Percentiles rank a stretch among this genome's conserved stretches.
phyloP scores from a whole-genome alignment of 2,329 filamentous ascomycete genomes.

The Claviceps africana region DNA sequence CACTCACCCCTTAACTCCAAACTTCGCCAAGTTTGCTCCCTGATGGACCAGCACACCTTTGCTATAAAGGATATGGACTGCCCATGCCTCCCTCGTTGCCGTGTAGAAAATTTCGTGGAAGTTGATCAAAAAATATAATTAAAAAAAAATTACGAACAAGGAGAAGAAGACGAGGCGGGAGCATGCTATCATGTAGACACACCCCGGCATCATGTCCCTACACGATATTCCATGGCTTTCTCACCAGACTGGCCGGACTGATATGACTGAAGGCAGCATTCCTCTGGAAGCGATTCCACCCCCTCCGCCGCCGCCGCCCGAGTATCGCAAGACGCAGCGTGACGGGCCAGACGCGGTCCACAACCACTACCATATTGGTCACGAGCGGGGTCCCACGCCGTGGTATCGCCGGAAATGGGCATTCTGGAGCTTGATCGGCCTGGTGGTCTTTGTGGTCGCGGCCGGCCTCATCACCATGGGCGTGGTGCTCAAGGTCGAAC shows the following conservation, averaged over 20 bases:
- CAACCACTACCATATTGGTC: conserved; percentile 9
- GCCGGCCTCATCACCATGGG: conserved; percentile 5
- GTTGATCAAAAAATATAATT: neutral
- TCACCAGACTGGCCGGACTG: neutral
- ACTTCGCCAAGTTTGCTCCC: neutral
- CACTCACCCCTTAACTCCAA: neutral
- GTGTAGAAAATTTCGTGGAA: no score
- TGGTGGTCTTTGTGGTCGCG: conserved; percentile 4
- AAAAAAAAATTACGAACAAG: neutral
- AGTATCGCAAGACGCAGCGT: conserved; percentile 1
- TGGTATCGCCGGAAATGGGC: conserved; percentile 9
- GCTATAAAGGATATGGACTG: no score
- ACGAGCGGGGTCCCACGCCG: neutral
- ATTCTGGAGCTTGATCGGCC: conserved; percentile 4
- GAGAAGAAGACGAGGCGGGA: neutral
- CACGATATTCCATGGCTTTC: conserved; percentile 1
- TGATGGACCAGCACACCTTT: no score
- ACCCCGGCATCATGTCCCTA: neutral
- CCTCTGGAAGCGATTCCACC: neutral
- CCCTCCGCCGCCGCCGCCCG: neutral
- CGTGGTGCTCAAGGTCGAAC: conserved; percentile 8
- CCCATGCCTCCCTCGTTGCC: no score
- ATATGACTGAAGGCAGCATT: neutral
- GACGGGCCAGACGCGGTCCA: conserved; percentile 4
- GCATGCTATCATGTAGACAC: neutral